Conservation (phyloP, 148 eudicot species). For the Heliamphora exappendiculata region DNA sequence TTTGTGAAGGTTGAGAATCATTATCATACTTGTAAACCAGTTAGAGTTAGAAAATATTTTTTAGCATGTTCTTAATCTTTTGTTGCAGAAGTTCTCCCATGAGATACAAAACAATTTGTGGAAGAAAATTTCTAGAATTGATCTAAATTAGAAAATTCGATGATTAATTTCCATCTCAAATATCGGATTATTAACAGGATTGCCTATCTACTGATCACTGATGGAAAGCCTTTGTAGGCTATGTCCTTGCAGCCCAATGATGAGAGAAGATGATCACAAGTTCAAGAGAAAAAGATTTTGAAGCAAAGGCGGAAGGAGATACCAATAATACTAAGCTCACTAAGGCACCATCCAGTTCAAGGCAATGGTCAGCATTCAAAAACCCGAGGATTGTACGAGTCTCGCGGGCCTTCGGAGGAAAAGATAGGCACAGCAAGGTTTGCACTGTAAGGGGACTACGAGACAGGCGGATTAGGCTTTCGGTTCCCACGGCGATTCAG, state of each 20-base stretch:
- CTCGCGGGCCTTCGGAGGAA: constrained; percentile 65
- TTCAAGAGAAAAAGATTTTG: constrained; percentile 29
- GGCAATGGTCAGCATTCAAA: constrained; percentile 63
- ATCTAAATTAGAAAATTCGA: too few species aligned
- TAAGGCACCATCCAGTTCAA: constrained; percentile 38
- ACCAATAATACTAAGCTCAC: constrained; percentile 5
- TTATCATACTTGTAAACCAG: neutral
- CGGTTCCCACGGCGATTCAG: constrained; percentile 72
- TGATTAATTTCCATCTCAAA: neutral
- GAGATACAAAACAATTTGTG: neutral
- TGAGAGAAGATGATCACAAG: constrained; percentile 32
- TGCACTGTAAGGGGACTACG: constrained; percentile 64
- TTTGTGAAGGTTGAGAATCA: neutral
- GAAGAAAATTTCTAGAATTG: neutral
- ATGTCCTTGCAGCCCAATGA: constrained; percentile 18
- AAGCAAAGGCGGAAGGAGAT: constrained; percentile 32
- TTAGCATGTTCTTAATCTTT: neutral
- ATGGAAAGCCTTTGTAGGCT: neutral
- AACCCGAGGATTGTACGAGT: constrained; percentile 77
- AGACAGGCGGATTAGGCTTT: constrained; percentile 67
- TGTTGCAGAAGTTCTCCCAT: neutral
- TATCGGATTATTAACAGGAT: neutral
- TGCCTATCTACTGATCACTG: neutral
- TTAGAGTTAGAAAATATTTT: neutral
- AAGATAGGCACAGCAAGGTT: constrained; percentile 80